A percentile compares a stretch with the other conserved stretches of the same genome.
These are phyloP conservation scores for Lentinula raphanica DNA, from an alignment of 768 basidiomycete genomes.

Conservation along the genomic window DNA sequence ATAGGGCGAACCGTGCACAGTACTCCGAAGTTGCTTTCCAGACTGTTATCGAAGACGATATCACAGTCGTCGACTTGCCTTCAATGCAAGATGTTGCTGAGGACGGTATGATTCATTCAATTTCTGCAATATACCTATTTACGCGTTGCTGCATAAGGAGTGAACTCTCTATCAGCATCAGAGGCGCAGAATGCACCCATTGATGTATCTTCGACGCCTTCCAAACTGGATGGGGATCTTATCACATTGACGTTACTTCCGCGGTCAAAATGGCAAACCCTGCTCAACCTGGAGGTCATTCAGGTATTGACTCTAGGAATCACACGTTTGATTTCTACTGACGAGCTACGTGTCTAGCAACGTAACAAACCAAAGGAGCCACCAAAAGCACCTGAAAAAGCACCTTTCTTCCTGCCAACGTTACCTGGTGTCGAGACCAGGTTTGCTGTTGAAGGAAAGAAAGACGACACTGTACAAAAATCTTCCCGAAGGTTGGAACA, in stretches of 20 bases:
- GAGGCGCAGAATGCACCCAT: slow-evolving; percentile 52
- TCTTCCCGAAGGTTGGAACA: slow-evolving; percentile 51
- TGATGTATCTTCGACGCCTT: slow-evolving; percentile 80
- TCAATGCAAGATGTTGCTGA: slow-evolving; percentile 78
- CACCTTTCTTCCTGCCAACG: slow-evolving; percentile 96
- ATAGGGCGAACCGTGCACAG: slow-evolving; percentile 93
- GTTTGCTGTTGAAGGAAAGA: slow-evolving; percentile 55
- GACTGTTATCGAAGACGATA: slow-evolving; percentile 70
- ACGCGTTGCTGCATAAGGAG: slow-evolving; percentile 32
- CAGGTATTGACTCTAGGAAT: slow-evolving; percentile 42
- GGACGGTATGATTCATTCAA: slow-evolving; percentile 57
- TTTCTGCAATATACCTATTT: no score
- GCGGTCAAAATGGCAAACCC: slow-evolving; percentile 90
- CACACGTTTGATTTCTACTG: not conserved
- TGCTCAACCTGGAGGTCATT: slow-evolving; percentile 94
- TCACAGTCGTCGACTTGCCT: slow-evolving; percentile 68
- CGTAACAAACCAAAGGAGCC: slow-evolving; percentile 96
- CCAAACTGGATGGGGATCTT: slow-evolving; percentile 85
- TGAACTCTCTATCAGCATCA: slow-evolving; percentile 67
- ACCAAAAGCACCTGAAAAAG: slow-evolving; percentile 90
- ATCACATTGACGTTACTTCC: slow-evolving; percentile 90
- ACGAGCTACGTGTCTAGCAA: slow-evolving; percentile 43
- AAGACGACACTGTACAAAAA: slow-evolving; percentile 34
- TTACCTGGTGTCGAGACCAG: slow-evolving; percentile 81
- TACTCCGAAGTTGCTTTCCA: slow-evolving; percentile 82